phyloP scores from a whole-genome alignment of 176 grass and related monocot genomes.

The Alopecurus myosuroides region DNA sequence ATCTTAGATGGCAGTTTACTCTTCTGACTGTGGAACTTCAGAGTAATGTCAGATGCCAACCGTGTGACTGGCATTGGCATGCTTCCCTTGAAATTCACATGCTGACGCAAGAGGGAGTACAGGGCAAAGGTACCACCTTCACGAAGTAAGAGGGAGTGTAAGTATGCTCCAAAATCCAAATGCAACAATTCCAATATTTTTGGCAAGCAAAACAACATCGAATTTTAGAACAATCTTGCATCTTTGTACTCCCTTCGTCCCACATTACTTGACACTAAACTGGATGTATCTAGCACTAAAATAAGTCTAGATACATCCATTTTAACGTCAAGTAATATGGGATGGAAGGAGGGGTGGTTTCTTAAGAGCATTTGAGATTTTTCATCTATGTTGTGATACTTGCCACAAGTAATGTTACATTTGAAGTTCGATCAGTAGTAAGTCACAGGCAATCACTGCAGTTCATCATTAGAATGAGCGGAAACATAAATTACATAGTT shows the following conservation, averaged over 20 bases:
- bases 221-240: not conserved
- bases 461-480: not conserved
- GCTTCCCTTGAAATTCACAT: constrained; percentile 64
- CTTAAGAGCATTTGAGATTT: no score
- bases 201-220: not conserved
- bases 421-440: not conserved
- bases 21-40: constrained; percentile 55
- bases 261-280: no score
- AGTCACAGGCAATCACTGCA: not conserved
- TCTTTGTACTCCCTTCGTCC: not conserved
- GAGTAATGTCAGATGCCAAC: constrained; percentile 55
- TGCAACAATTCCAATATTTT: not conserved
- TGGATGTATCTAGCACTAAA: no score
- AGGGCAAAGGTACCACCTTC: constrained; percentile 84
- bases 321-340: no score
- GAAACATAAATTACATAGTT: not conserved
- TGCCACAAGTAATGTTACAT: not conserved
- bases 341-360: no score
- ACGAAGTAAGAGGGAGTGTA: not conserved
- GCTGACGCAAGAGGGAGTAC: constrained; percentile 70
- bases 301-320: no score
- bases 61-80: constrained; percentile 48
- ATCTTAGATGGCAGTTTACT: constrained; percentile 31
- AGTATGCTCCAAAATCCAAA: not conserved
- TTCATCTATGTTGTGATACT: no score